Evolutionary conservation across 2,329 filamentous ascomycete species (phyloP).

Genomic region (Penicillium sp.): DNA sequence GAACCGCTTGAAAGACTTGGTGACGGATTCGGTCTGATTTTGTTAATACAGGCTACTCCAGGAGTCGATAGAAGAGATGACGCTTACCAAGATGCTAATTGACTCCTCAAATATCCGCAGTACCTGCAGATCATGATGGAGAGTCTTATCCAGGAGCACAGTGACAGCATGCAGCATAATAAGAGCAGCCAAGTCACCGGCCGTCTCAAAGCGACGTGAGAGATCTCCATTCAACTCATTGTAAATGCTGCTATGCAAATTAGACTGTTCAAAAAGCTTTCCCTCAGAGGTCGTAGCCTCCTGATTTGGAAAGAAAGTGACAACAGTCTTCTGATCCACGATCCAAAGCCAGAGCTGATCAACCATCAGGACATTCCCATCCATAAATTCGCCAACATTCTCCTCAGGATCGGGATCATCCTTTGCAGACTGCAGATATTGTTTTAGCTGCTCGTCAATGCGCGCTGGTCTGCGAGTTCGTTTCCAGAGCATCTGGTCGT

Average conservation of each 20-base stretch:
- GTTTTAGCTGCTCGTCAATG: slow-evolving; percentile 33
- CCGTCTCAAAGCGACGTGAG: slow-evolving; percentile 54
- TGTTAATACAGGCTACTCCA: not conserved
- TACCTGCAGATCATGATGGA: slow-evolving; percentile 54
- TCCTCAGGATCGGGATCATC: slow-evolving; percentile 12
- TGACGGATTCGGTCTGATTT: slow-evolving; percentile 53
- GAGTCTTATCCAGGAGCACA: slow-evolving; percentile 52
- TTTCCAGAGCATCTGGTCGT: slow-evolving; percentile 61
- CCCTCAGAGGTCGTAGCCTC: slow-evolving; percentile 29
- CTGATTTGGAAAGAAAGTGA: slow-evolving; percentile 30
- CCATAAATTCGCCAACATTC: slow-evolving; percentile 18
- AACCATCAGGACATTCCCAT: slow-evolving; percentile 53
- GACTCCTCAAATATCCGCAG: slow-evolving; percentile 60
- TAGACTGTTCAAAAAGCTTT: slow-evolving; percentile 42
- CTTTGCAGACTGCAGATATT: slow-evolving; percentile 31
- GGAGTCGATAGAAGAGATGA: not conserved
- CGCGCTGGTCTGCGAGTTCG: slow-evolving; percentile 47
- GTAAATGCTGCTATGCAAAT: slow-evolving; percentile 56
- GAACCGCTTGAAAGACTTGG: slow-evolving; percentile 54
- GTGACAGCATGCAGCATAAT: slow-evolving; percentile 54
- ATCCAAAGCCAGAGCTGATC: slow-evolving; percentile 56
- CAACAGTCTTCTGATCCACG: slow-evolving; percentile 28
- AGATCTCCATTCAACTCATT: slow-evolving; percentile 59
- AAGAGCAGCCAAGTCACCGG: slow-evolving; percentile 55
- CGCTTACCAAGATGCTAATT: slow-evolving; percentile 51